These are phyloP conservation scores for Solanum megistacrolobum DNA, from an alignment of 257 asterid species.

Conservation along the genomic window DNA sequence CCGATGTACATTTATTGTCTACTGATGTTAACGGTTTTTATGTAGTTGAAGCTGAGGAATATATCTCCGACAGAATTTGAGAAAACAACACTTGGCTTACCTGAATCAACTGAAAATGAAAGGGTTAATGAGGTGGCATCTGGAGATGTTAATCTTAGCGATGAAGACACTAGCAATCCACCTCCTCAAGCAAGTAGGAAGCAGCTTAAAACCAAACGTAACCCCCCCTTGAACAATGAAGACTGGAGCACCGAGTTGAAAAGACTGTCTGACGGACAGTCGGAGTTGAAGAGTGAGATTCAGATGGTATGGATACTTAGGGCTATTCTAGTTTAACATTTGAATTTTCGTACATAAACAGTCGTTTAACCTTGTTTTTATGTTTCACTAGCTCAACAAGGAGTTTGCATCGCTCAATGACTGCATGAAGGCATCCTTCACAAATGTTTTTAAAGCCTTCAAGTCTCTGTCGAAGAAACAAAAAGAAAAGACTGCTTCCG, in stretches of 20 bases:
- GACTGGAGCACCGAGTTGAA: background rate
- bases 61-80: background rate
- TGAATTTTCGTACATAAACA: background rate
- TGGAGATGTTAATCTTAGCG: background rate
- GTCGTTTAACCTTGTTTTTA: background rate
- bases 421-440: background rate
- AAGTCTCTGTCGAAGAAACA: background rate
- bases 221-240: background rate
- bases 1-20: background rate
- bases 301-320: background rate
- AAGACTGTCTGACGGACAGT: background rate
- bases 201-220: background rate
- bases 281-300: background rate
- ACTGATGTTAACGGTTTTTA: background rate
- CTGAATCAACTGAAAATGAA: background rate
- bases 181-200: background rate
- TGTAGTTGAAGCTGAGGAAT: background rate
- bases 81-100: background rate
- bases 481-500: background rate
- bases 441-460: background rate
- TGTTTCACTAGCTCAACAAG: background rate
- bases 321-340: background rate
- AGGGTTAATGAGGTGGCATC: background rate
- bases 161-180: background rate
- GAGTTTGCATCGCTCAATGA: background rate